Conservation (phyloP, 345 rosid species). For the Eucalyptus polybractea region DNA sequence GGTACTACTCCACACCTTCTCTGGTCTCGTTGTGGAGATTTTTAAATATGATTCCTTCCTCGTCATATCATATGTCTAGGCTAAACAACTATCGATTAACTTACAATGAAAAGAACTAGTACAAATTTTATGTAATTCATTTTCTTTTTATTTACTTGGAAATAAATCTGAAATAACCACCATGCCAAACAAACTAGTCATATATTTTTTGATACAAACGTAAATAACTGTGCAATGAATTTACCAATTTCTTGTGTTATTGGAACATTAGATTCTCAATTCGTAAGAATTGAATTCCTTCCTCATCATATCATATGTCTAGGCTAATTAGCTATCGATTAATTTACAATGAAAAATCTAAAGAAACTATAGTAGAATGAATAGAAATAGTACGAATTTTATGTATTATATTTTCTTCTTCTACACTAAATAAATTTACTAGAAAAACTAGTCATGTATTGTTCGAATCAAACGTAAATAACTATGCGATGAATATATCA, state of each 20-base stretch:
- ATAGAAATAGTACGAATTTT: neutral
- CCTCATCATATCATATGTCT: neutral
- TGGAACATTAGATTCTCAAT: no score
- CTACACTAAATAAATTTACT: neutral
- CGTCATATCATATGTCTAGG: neutral
- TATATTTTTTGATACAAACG: neutral
- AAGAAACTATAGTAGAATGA: neutral
- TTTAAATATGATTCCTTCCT: neutral
- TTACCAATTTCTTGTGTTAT: no score
- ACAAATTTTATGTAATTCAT: neutral
- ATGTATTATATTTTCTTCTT: neutral
- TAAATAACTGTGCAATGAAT: neutral
- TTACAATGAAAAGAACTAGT: neutral
- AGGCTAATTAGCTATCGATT: neutral
- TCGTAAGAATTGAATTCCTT: constrained; percentile 65
- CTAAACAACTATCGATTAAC: neutral
- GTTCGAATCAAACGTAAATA: neutral
- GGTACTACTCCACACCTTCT: neutral
- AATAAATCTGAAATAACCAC: neutral
- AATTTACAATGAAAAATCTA: neutral
- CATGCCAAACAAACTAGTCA: neutral
- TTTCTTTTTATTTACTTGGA: neutral
- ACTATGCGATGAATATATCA: neutral
- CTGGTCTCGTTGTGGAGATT: neutral
- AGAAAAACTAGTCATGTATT: neutral